Conservation (phyloP, 768 basidiomycete genomes). For the Leccinum truebloodii region DNA sequence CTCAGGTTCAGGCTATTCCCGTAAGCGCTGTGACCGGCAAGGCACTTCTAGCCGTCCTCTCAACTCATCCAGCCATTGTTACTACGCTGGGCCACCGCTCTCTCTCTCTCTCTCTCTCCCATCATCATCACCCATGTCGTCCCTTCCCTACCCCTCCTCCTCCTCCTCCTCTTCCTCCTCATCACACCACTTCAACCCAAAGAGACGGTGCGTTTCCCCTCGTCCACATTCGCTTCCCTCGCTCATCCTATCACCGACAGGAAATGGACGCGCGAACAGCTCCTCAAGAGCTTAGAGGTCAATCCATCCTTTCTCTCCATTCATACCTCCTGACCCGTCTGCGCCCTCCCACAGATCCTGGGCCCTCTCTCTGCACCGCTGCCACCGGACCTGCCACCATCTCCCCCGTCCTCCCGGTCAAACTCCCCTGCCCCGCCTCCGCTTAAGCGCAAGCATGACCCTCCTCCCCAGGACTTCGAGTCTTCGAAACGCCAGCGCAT, state of each 20-base stretch:
- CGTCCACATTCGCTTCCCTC: constrained; percentile 10
- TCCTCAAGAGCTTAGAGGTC: constrained; percentile 45
- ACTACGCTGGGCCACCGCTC: constrained; percentile 41
- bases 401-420: constrained; percentile 46
- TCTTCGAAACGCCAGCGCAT: constrained; percentile 36
- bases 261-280: constrained; percentile 38
- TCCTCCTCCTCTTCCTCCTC: constrained; percentile 18
- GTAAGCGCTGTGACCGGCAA: constrained; percentile 40
- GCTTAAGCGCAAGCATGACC: constrained; percentile 41
- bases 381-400: constrained; percentile 46
- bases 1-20: constrained; percentile 15
- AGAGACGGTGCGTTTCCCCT: constrained; percentile 35
- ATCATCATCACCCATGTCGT: constrained; percentile 39
- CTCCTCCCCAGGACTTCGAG: constrained; percentile 25
- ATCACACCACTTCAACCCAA: constrained; percentile 22
- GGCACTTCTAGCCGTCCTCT: constrained; percentile 36
- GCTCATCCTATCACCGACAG: constrained; percentile 30
- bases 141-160: constrained; percentile 31
- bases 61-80: constrained; percentile 43
- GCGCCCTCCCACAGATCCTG: constrained; percentile 36
- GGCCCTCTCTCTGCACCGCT: constrained; percentile 41
- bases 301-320: constrained; percentile 2
- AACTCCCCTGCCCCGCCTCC: constrained; percentile 40
- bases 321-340: constrained; percentile 20
- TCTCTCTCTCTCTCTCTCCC: constrained; percentile 27